A percentile compares a stretch with the other conserved stretches of the same genome.
These are phyloP conservation scores for Spongospora subterranea DNA, from an alignment of 208 protist genomes.

Conservation along the genomic window DNA sequence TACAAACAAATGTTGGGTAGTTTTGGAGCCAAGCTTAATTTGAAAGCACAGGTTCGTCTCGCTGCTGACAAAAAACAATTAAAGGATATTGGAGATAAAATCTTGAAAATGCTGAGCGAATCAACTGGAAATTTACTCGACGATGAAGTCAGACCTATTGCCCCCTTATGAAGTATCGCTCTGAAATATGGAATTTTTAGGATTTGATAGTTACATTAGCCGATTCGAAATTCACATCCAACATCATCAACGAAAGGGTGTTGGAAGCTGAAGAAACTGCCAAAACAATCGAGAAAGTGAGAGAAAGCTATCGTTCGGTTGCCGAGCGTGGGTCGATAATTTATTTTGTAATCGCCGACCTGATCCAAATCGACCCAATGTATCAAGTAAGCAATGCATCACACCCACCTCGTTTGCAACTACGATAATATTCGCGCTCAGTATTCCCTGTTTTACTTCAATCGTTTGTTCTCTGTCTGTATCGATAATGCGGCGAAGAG, in stretches of 20 bases:
- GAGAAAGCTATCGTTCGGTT: slow-evolving; percentile 88
- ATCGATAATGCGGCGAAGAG: slow-evolving; percentile 82
- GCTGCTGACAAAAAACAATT: slow-evolving; percentile 90
- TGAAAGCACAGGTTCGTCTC: slow-evolving; percentile 82
- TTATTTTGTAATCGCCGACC: slow-evolving; percentile 89
- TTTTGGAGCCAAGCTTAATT: no score
- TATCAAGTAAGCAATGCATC: slow-evolving; percentile 69
- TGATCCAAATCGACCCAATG: slow-evolving; percentile 73
- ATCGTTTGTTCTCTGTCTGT: slow-evolving; percentile 86
- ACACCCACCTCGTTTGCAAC: background rate
- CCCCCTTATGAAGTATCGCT: background rate
- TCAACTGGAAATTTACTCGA: slow-evolving; percentile 93
- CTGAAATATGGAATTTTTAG: background rate
- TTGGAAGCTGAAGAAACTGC: slow-evolving; percentile 88
- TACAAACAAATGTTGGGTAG: no score
- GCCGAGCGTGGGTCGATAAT: slow-evolving; percentile 89
- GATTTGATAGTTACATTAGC: slow-evolving; percentile 90
- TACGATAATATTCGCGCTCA: slow-evolving; percentile 69
- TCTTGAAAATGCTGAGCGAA: slow-evolving; percentile 86
- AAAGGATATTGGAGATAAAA: slow-evolving; percentile 89
- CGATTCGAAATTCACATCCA: slow-evolving; percentile 86
- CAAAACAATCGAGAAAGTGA: slow-evolving; percentile 87
- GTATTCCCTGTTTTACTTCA: slow-evolving; percentile 97
- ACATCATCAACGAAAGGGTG: slow-evolving; percentile 85
- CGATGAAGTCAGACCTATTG: slow-evolving; percentile 79